Conservation (phyloP, 108 stramenopile species). For the Phaeodactylum tricornutum region DNA sequence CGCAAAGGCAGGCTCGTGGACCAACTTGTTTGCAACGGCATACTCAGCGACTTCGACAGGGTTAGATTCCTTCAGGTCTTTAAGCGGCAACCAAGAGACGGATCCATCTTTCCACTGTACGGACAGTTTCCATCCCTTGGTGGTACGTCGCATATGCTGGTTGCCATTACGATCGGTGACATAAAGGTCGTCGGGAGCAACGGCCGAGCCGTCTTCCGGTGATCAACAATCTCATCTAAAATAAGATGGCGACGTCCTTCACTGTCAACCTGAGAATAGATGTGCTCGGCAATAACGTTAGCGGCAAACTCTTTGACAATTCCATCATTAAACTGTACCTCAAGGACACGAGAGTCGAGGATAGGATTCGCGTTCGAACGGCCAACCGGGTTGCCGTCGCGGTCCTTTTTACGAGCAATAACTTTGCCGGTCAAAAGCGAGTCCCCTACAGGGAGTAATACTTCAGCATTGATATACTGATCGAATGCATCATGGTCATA, state of each 20-base stretch:
- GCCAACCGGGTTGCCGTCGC: not conserved
- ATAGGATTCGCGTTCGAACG: not conserved
- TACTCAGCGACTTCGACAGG: conserved; percentile 21
- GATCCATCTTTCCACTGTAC: conserved; percentile 33
- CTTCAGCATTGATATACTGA: conserved; percentile 14
- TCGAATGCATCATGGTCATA: too few relatives aligned
- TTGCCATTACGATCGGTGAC: not conserved
- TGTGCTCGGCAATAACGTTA: conserved; percentile 29
- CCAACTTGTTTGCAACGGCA: conserved; percentile 10
- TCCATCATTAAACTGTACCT: conserved; percentile 31
- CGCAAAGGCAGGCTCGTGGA: conserved; percentile 13
- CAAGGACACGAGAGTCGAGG: conserved; percentile 13
- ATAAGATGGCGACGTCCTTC: conserved; percentile 7
- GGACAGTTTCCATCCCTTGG: conserved; percentile 32
- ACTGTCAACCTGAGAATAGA: conserved; percentile 21
- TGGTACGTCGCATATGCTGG: conserved; percentile 15
- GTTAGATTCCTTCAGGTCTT: conserved; percentile 16
- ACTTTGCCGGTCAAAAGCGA: conserved; percentile 15
- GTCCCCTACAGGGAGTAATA: conserved; percentile 16
- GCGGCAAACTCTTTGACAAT: conserved; percentile 13
- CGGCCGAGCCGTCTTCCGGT: not conserved
- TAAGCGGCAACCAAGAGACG: conserved; percentile 6
- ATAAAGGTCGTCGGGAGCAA: not conserved
- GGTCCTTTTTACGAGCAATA: conserved; percentile 11
- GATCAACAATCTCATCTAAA: conserved; percentile 18